Conservation (phyloP, 805 yeast species). For the Tetrapisispora namnaoensis region DNA sequence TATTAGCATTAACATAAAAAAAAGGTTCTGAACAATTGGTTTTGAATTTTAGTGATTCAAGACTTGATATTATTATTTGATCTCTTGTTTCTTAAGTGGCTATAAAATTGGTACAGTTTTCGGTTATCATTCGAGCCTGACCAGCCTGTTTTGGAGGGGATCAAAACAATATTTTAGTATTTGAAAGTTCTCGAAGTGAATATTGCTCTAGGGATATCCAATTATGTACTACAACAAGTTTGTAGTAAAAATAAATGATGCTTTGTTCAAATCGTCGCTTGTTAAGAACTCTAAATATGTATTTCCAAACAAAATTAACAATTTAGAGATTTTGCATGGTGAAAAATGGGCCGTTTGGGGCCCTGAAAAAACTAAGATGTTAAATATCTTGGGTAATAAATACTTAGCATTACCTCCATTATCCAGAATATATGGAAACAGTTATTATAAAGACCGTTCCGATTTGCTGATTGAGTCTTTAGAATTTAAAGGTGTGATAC, state of each 20-base stretch:
- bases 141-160: no score
- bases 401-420: slow-evolving; percentile 22
- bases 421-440: slow-evolving; percentile 12
- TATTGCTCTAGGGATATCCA: neutral
- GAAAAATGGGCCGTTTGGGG: slow-evolving; percentile 37
- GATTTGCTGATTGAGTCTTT: slow-evolving; percentile 24
- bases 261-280: slow-evolving; percentile 32
- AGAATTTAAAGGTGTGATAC: slow-evolving; percentile 39
- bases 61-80: no score
- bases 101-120: no score
- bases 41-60: no score
- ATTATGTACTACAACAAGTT: neutral
- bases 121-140: no score
- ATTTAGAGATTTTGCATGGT: slow-evolving; percentile 23
- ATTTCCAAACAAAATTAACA: slow-evolving; percentile 12
- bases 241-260: slow-evolving; percentile 13
- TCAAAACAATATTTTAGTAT: neutral
- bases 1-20: no score
- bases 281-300: slow-evolving; percentile 27
- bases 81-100: no score
- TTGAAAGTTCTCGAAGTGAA: neutral
- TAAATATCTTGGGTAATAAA: slow-evolving; percentile 20
- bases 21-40: no score
- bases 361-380: slow-evolving; percentile 20
- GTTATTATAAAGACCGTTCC: neutral